Percentiles rank a stretch among this genome's conserved stretches.
Evolutionary conservation across 805 yeast species (phyloP).

Genomic region (Wickerhamomyces queroliae): DNA sequence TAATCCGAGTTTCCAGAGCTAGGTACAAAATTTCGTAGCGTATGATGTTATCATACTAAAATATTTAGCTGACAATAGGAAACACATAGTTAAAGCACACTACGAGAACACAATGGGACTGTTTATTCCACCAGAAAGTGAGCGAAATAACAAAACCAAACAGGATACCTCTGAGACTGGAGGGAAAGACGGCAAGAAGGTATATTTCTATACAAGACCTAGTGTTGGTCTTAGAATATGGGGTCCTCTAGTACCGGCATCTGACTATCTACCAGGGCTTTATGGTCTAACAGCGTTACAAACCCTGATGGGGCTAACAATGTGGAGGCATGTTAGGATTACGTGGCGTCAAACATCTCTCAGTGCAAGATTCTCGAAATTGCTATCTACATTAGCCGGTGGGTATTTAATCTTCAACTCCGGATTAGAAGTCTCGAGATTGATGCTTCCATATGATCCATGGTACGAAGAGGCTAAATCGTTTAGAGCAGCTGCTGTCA

Average conservation of each 20-base stretch:
- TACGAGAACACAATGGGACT: slow-evolving; percentile 3
- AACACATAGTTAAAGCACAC: neutral
- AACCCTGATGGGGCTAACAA: slow-evolving; percentile 38
- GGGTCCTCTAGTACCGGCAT: slow-evolving; percentile 73
- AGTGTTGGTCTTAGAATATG: slow-evolving; percentile 54
- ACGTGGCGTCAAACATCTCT: slow-evolving; percentile 21
- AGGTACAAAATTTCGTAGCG: too few relatives aligned
- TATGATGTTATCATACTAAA: too few relatives aligned
- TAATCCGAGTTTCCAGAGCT: too few relatives aligned
- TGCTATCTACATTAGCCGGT: slow-evolving; percentile 34
- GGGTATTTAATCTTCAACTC: slow-evolving; percentile 44
- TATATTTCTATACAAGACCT: slow-evolving; percentile 37
- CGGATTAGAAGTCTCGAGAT: slow-evolving; percentile 49
- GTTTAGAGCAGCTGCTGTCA: slow-evolving; percentile 40
- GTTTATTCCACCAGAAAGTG: slow-evolving; percentile 2
- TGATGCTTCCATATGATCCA: slow-evolving; percentile 51
- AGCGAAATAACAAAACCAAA: neutral
- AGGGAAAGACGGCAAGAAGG: neutral
- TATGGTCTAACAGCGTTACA: slow-evolving; percentile 49
- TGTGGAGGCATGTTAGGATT: slow-evolving; percentile 19
- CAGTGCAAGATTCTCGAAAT: slow-evolving; percentile 24
- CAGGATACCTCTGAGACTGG: slow-evolving; percentile 18
- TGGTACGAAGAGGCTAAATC: slow-evolving; percentile 64
- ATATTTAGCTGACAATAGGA: too few relatives aligned
- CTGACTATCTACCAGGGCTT: slow-evolving; percentile 54